These are phyloP conservation scores for Bothriochloa decipiens DNA, from an alignment of 176 grass and related monocot species.

Conservation along the genomic window DNA sequence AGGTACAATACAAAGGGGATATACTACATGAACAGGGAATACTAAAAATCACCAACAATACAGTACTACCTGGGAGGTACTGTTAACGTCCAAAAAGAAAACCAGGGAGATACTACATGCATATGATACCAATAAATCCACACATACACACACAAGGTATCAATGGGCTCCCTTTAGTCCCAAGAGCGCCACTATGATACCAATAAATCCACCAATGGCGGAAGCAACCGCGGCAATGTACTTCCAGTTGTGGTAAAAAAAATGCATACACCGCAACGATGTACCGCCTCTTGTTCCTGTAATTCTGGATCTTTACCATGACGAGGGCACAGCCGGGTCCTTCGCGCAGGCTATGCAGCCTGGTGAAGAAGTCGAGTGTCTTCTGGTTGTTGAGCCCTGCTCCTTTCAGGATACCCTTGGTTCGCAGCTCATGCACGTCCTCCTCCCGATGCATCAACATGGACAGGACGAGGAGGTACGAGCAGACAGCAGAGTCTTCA, in stretches of 20 bases:
- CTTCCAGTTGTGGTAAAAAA: background rate
- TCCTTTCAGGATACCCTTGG: background rate
- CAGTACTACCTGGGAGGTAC: too few species aligned
- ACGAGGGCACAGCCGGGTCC: background rate
- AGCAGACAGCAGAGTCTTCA: background rate
- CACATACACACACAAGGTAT: too few species aligned
- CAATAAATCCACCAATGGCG: background rate
- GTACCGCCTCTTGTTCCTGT: background rate
- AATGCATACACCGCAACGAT: too few species aligned
- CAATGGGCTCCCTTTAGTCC: too few species aligned
- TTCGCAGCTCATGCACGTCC: constrained; percentile 11
- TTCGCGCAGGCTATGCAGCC: background rate
- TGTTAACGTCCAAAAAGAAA: too few species aligned
- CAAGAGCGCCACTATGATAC: too few species aligned
- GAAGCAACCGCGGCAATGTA: background rate
- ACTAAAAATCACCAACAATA: too few species aligned
- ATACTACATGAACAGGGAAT: too few species aligned
- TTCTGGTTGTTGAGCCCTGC: background rate
- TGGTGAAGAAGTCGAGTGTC: background rate
- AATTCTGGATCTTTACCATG: background rate
- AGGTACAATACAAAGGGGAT: too few species aligned
- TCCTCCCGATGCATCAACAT: background rate
- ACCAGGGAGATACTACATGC: too few species aligned
- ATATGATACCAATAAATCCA: too few species aligned
- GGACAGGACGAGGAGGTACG: background rate